Percentiles rank a stretch among this genome's conserved stretches.
phyloP scores from a whole-genome alignment of 1,284 basidiomycete genomes.

The Ceratobasidium sp. region DNA sequence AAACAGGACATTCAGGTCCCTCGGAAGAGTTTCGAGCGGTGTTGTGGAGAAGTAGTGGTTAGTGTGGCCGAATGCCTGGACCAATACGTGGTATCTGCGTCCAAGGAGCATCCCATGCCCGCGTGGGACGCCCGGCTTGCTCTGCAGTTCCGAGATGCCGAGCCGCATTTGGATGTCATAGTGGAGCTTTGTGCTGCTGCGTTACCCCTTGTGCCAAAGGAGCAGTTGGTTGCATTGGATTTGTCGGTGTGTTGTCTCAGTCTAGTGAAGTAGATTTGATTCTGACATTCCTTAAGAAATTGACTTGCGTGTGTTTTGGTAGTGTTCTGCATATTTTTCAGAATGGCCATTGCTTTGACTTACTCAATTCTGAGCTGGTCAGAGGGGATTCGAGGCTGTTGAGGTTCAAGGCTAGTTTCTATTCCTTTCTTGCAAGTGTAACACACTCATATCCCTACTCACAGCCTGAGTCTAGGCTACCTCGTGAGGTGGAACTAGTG shows the following conservation, averaged over 20 bases:
- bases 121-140: neutral
- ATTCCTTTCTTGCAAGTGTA: neutral
- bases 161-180: conserved; percentile 11
- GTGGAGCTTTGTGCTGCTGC: conserved; percentile 8
- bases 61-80: conserved; percentile 21
- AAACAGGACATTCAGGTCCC: conserved; percentile 10
- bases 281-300: conserved; percentile 11
- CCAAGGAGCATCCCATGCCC: neutral
- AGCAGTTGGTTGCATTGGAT: conserved; percentile 17
- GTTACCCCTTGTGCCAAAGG: neutral
- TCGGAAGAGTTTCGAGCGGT: neutral
- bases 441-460: neutral
- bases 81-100: conserved; percentile 14
- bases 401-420: conserved; percentile 8
- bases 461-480: conserved; percentile 6
- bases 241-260: conserved; percentile 4
- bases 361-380: conserved; percentile 5
- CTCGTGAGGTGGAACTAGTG: neutral
- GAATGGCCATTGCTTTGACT: conserved; percentile 6
- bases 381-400: neutral
- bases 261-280: neutral
- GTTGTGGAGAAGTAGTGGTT: conserved; percentile 4
- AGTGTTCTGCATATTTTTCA: conserved; percentile 11
- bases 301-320: conserved; percentile 22
- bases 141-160: conserved; percentile 4